Base-by-base conservation (phyloP, 2,329 filamentous ascomycete genomes). In the Colletotrichum sp. region DNA sequence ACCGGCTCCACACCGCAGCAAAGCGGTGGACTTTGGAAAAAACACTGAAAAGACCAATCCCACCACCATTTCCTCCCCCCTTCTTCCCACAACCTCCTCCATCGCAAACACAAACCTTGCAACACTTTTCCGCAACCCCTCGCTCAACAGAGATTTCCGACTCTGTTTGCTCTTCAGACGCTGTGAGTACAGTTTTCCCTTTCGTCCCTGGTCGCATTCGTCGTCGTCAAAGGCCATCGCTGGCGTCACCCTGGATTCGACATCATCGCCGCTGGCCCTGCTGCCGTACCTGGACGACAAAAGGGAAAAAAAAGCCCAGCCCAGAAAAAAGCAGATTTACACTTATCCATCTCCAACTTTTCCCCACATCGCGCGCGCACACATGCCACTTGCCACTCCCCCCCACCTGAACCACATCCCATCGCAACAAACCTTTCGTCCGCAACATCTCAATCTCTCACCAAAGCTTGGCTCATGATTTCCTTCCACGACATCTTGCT, bases 351-450 rank as follows among this genome's bases (percentile, higher is more conserved):
- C 73, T 78, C 62, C 76, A 66, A 77, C 69, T 77, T 70, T 48
- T 74, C 76, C 55, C 71, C 73, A 78, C 67, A 70, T 71, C 43
- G 76, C 76, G 69, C 75, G 65, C 74, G 66, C 65, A 74, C 56
- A 71, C 66, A 61, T 75, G 79, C 78, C 70, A 73, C 70, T 80
- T 76, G 80, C 80, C 64, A 43, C 62, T 28, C 68, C 70, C 70
- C 39, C 70, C 71, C 52, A 75, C 66, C 58, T 67, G 60, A 27
- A 72, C 68, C 58, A 64, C 64, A 34, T 60, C 65, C 30, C 70
- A 73, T 66, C 58, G 64, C 69, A 48, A 69, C 70, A 60, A 69
- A 65, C 43, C 32, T 52, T 30, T 58, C 73, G n/a, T 16, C 52
- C 70, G 39, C 65, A 58, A 69, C 65, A 58, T 60, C 61, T 76